phyloP scores from a whole-genome alignment of 129 eudicot genomes.

The Solidago caesia region DNA sequence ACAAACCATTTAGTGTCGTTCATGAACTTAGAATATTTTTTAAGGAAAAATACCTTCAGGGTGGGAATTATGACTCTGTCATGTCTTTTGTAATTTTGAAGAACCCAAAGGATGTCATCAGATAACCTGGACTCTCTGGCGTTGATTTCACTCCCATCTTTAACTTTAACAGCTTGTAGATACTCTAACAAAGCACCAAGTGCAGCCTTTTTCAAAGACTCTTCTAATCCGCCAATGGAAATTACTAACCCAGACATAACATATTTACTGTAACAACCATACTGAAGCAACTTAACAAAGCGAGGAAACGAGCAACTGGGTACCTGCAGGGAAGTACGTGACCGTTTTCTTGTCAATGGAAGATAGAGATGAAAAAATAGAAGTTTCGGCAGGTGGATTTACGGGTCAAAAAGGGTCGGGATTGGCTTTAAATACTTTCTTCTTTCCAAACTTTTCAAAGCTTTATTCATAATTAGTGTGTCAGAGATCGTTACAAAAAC shows the following conservation, averaged over 20 bases:
- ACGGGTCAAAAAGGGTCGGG: background rate
- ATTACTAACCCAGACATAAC: conserved; percentile 81
- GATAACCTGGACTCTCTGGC: conserved; percentile 51
- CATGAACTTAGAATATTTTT: background rate
- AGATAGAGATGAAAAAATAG: background rate
- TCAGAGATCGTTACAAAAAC: background rate
- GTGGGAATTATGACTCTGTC: conserved; percentile 86
- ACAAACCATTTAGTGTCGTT: background rate
- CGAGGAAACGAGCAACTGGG: conserved; percentile 84
- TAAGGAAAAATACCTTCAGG: conserved; percentile 62
- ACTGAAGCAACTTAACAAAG: conserved; percentile 57
- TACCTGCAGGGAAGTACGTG: conserved; percentile 48
- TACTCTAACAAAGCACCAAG: conserved; percentile 75
- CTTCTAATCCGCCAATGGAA: conserved; percentile 93
- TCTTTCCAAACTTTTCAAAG: background rate
- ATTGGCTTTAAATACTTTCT: conserved; percentile 5
- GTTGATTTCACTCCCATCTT: conserved; percentile 25
- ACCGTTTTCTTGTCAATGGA: background rate
- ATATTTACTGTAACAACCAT: conserved; percentile 71
- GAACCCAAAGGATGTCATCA: conserved; percentile 78
- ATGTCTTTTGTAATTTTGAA: conserved; percentile 67
- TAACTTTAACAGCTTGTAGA: conserved; percentile 47
- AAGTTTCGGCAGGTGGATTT: background rate
- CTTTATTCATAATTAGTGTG: background rate
- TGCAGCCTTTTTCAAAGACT: conserved; percentile 75